Percentiles rank a stretch among this genome's conserved stretches.
Evolutionary conservation across 2,329 filamentous ascomycete genomes (phyloP).

Genomic region (Cordyceps cateniannulata): DNA sequence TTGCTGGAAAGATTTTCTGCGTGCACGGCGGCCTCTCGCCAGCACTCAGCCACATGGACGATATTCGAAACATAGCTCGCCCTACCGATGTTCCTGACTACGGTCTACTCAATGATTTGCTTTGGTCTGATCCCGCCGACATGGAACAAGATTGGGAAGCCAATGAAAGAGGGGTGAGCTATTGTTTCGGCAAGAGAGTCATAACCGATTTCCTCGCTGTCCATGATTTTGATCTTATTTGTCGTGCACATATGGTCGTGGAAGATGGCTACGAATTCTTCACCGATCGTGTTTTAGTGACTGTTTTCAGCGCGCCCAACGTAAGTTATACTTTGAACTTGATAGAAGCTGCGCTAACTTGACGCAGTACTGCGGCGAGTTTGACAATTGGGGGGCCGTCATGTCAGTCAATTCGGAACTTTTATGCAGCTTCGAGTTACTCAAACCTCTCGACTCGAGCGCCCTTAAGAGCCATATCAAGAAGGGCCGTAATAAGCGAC

Average conservation of each 20-base stretch:
- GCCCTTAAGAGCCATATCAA: conserved; percentile 98
- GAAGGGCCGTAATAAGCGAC: conserved; percentile 89
- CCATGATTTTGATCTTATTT: conserved; percentile 96
- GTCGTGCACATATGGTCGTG: conserved; percentile 97
- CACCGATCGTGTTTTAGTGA: conserved; percentile 88
- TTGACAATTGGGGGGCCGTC: conserved; percentile 97
- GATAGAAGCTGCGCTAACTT: conserved; percentile 22
- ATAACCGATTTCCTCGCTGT: conserved; percentile 92
- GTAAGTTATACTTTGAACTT: conserved; percentile 47
- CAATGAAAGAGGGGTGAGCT: conserved; percentile 94
- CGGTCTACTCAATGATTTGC: conserved; percentile 84
- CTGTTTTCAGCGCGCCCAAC: conserved; percentile 95
- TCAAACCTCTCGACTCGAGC: conserved; percentile 93
- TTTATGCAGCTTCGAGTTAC: conserved; percentile 91
- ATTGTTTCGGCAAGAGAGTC: conserved; percentile 97
- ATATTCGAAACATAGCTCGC: conserved; percentile 90
- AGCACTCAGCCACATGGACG: conserved; percentile 91
- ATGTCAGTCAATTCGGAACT: conserved; percentile 96
- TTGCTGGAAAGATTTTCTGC: conserved; percentile 95
- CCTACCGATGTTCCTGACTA: conserved; percentile 98
- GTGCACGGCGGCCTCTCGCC: conserved; percentile 94
- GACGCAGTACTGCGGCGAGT: conserved; percentile 87
- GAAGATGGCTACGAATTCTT: conserved; percentile 99
- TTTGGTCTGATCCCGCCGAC: conserved; percentile 97
- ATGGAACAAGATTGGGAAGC: conserved; percentile 98